Evolutionary conservation across 2,329 filamentous ascomycete species (phyloP).

Genomic region (Calonectria fujianensis): DNA sequence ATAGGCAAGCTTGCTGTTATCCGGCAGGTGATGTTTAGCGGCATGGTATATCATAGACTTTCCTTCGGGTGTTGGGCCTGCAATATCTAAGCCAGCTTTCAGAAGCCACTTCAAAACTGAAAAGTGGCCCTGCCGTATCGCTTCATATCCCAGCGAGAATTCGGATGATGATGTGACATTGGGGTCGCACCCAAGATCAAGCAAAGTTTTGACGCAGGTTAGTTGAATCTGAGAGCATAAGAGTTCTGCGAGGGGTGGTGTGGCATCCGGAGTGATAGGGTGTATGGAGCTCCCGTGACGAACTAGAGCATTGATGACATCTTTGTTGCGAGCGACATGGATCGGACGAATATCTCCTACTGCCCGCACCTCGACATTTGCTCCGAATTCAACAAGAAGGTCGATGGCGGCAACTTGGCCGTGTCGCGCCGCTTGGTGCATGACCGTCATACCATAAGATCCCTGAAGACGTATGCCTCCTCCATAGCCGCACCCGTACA

Average conservation of each 20-base stretch:
- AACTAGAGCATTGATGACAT: conserved; percentile 29
- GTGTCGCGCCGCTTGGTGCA: conserved; percentile 35
- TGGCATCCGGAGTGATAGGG: not conserved
- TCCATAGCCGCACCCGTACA: conserved; percentile 25
- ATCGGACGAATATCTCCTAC: conserved; percentile 29
- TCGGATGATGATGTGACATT: conserved; percentile 7
- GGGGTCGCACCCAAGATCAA: conserved; percentile 24
- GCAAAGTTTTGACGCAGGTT: not conserved
- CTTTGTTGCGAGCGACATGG: conserved; percentile 28
- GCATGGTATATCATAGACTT: conserved; percentile 27
- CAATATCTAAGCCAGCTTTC: conserved; percentile 30
- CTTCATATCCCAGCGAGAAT: conserved; percentile 19
- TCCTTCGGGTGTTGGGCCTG: conserved; percentile 2
- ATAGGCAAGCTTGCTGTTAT: not conserved
- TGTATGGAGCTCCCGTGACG: conserved; percentile 32
- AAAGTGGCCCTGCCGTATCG: conserved; percentile 18
- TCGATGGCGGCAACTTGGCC: conserved; percentile 29
- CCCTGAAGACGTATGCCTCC: not conserved
- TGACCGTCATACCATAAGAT: conserved; percentile 30
- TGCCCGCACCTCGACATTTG: conserved; percentile 9
- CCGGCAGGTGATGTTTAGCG: not conserved
- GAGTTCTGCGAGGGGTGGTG: conserved; percentile 10
- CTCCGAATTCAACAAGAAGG: conserved; percentile 29
- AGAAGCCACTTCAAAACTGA: conserved; percentile 31
- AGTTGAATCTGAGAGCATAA: not conserved